Conservation (phyloP, 352 stramenopile species). For the Globisporangium echinulatum region DNA sequence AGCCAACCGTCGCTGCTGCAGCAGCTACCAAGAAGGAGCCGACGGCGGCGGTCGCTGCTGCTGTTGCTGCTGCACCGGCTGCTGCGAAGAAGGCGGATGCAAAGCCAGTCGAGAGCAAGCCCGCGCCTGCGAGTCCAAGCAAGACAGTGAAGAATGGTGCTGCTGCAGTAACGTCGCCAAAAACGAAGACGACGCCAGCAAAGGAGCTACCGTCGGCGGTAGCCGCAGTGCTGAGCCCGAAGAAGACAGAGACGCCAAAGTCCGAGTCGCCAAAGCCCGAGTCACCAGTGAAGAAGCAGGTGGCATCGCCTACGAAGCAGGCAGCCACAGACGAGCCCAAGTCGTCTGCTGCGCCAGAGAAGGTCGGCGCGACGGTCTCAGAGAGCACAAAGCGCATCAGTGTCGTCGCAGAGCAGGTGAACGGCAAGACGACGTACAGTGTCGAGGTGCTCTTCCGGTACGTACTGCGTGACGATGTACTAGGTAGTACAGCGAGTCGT, state of each 20-base stretch:
- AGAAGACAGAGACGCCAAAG: constrained; percentile 6
- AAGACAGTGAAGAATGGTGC: constrained; percentile 12
- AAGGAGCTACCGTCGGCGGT: not conserved
- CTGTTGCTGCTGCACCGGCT: not conserved
- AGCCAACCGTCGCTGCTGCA: not conserved
- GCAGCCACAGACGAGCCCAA: constrained; percentile 4
- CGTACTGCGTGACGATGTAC: constrained; percentile 5
- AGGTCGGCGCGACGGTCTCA: not conserved
- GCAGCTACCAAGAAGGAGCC: not conserved
- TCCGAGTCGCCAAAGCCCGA: constrained; percentile 11
- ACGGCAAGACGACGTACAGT: constrained; percentile 51
- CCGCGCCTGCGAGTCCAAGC: constrained; percentile 2
- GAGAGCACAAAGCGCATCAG: constrained; percentile 23
- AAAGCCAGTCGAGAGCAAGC: constrained; percentile 11
- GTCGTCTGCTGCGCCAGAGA: constrained; percentile 1
- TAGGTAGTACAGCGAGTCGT: too few species aligned
- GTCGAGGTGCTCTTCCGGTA: constrained; percentile 53
- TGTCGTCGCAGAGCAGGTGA: constrained; percentile 23
- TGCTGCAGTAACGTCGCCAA: not conserved
- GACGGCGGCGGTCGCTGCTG: not conserved
- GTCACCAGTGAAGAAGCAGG: constrained; percentile 5
- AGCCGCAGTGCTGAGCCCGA: not conserved
- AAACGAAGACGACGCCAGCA: not conserved
- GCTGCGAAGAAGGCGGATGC: not conserved
- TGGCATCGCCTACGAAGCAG: constrained; percentile 7